Conservation (phyloP, 2,329 filamentous ascomycete species). For the Colletotrichum tropicicola region DNA sequence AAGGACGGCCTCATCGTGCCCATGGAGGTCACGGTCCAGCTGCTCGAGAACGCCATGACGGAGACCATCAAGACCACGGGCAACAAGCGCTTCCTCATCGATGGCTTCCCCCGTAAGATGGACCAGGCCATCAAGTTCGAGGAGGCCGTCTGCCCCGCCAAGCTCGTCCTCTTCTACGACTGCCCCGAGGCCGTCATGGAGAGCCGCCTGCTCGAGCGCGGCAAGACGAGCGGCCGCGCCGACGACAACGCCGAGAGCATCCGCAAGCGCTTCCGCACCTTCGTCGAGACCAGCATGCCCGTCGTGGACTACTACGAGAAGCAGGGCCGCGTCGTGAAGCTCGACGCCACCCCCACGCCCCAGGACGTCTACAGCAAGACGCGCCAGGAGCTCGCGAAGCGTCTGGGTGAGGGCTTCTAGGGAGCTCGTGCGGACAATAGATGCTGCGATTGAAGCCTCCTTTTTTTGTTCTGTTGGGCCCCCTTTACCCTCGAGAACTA, state of each 20-base stretch:
- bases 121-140: conserved; percentile 97
- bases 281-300: conserved; percentile 96
- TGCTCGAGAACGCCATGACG: conserved; percentile 94
- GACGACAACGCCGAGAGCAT: conserved; percentile 98
- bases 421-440: not conserved
- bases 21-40: conserved; percentile 96
- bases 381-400: conserved; percentile 56
- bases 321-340: conserved; percentile 81
- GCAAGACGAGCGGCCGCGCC: conserved; percentile 88
- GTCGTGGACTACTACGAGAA: conserved; percentile 87
- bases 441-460: not conserved
- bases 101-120: conserved; percentile 94
- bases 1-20: conserved; percentile 95
- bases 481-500: not conserved
- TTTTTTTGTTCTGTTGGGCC: not conserved
- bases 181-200: conserved; percentile 92
- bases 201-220: conserved; percentile 82
- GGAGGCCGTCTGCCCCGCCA: conserved; percentile 82
- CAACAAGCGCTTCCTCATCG: conserved; percentile 76
- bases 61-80: conserved; percentile 64
- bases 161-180: conserved; percentile 92
- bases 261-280: conserved; percentile 94
- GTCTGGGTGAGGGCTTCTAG: conserved; percentile 51
- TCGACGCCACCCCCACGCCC: conserved; percentile 75
- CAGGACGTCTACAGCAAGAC: conserved; percentile 68